phyloP scores from a whole-genome alignment of 179 eudicot genomes.

The Patellifolia procumbens region DNA sequence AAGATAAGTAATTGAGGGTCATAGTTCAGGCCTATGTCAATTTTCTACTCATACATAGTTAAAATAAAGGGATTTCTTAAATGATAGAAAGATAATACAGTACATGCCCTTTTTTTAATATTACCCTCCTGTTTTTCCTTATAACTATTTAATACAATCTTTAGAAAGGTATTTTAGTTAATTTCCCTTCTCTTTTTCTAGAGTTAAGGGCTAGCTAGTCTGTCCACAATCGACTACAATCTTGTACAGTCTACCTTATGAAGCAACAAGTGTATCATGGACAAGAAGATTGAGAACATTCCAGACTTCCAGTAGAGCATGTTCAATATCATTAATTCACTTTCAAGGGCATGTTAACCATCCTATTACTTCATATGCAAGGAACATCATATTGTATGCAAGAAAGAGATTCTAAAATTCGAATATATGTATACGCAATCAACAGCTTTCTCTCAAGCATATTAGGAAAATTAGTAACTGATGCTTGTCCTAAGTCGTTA shows the following conservation, averaged over 20 bases:
- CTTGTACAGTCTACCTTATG: not conserved
- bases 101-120: not conserved
- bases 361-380: no score
- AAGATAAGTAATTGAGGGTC: not conserved
- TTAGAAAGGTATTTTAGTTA: not conserved
- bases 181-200: not conserved
- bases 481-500: no score
- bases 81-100: not conserved
- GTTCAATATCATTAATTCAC: no score
- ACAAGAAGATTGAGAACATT: not conserved
- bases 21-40: no score
- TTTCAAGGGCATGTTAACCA: no score
- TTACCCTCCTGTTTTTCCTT: not conserved
- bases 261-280: not conserved
- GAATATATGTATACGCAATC: no score
- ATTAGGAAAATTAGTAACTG: no score
- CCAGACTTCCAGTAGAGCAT: no score
- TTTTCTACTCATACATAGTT: no score
- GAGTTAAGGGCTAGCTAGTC: not conserved
- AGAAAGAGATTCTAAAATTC: no score
- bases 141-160: not conserved
- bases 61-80: not conserved
- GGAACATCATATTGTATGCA: no score
- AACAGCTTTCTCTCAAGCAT: no score
- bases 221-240: not conserved